Percentiles rank a stretch among this genome's conserved stretches.
Evolutionary conservation across 108 stramenopile species (phyloP).

Genomic region (Skeletonema costatum): DNA sequence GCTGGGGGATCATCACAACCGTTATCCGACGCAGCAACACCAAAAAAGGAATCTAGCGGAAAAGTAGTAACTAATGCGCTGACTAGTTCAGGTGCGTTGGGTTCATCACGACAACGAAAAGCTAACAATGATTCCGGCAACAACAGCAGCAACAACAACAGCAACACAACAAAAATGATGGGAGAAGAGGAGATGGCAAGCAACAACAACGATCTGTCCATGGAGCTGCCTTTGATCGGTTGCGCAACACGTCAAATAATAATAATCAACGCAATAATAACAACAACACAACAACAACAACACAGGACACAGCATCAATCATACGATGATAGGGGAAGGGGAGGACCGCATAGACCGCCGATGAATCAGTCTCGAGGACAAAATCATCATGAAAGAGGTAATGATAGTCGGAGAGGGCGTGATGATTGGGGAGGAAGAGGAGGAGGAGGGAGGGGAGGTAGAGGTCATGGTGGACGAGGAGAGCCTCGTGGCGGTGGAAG

Average conservation of each 20-base stretch:
- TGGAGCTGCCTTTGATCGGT: slow-evolving; percentile 28
- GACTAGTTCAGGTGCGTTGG: slow-evolving; percentile 78
- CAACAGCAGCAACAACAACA: background rate
- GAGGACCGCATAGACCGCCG: background rate
- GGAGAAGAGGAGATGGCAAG: background rate
- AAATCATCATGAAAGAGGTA: background rate
- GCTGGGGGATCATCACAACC: background rate
- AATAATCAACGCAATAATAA: background rate
- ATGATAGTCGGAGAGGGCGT: background rate
- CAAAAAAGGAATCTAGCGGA: background rate
- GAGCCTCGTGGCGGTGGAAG: slow-evolving; percentile 1
- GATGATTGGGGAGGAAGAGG: slow-evolving; percentile 9
- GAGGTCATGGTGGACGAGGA: slow-evolving; percentile 2
- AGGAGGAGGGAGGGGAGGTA: slow-evolving; percentile 14
- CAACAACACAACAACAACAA: no score
- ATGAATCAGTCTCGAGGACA: slow-evolving; percentile 9
- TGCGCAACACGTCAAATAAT: slow-evolving; percentile 3
- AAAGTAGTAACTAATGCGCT: slow-evolving; percentile 58
- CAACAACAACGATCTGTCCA: slow-evolving; percentile 10
- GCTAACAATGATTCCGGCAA: slow-evolving; percentile 14
- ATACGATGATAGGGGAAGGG: slow-evolving; percentile 5
- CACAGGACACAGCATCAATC: background rate
- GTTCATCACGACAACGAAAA: slow-evolving; percentile 67
- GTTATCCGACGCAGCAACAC: background rate
- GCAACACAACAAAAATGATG: background rate